Evolutionary conservation across 225 moss, liverwort and hornwort species (phyloP), one percentile per base, ranked within the genome.

Genomic region (Bryum argenteum): DNA sequence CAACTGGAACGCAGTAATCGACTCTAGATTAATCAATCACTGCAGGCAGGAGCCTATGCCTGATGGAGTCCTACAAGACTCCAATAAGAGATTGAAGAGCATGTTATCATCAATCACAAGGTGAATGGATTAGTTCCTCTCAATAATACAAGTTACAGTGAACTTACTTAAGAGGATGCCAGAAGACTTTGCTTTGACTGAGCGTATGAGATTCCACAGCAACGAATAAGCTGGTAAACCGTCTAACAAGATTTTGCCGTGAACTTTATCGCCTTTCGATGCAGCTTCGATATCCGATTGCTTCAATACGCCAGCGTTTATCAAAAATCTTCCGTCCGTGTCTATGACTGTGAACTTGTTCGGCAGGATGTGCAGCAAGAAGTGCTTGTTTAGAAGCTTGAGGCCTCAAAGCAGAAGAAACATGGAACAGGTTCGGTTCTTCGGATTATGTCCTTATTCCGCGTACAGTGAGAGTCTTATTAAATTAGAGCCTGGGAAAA

Each of bases 161-260:
- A 60, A 73, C 86, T 76, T 70, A 95, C 95, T 42, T 56, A 95
- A 68, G 56, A 93, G 24, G 21, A 95, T 1, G 65, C 95, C 95
- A 52, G 73, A 7, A 44, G 79, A 59, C 42, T 83, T 85, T 54
- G 84, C 43, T 83, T 88, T 82, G 23, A 85, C 89, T 43, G 92
- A 70, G 42, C 23, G 12, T 9, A 87, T 11, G 37, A 93, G 80
- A 50, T 8, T 67, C 44, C 55, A 15, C 38, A 91, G 63, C 44
- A 55, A 37, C 38, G 75, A 58, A 78, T 68, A 75, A 12, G 92
- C 75, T 73, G 88, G 80, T 45, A 95, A 33, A 40, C 78, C 86
- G 50, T 93, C 82, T 59, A 68, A 68, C 9, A 88, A 13, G 44
- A 88, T 66, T 71, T 79, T 89, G 63, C 83, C 84, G 73, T 59